Evolutionary conservation across 768 basidiomycete species (phyloP), one percentile per base, ranked within the genome.

Genomic region (Termitomyces sp.): DNA sequence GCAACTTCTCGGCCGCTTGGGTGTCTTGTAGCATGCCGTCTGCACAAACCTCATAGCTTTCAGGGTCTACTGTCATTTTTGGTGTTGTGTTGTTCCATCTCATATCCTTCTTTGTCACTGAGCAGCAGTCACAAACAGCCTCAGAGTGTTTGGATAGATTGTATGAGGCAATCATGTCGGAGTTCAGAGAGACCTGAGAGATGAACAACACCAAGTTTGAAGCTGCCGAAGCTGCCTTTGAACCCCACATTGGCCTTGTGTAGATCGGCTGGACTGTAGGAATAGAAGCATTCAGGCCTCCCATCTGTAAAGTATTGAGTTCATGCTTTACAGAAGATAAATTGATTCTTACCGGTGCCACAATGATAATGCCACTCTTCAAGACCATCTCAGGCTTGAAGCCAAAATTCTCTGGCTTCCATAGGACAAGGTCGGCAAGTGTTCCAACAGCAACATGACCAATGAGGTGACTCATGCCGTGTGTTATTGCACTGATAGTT

Each of bases 211-310:
- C 77, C 0, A 93, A 96, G 73, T 90, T 91, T 52, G 87, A 80
- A 0, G 91, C 89, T 0, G 93, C 96, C 2, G 92, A 86, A 2
- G 78, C 74, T 0, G 93, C 77, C 59, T 89, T 76, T 30, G 87
- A 72, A 14, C 92, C 96, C 95, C 95, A 99, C 97, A 98, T 98
- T 1, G 93, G 93, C 44, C 88, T 84, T 9, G 86, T 84, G 60
- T 84, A 84, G 68, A 87, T 82, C 0, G 97, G 97, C 69, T 98
- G 95, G 0, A 99, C 93, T 1, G 93, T 91, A 13, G 97, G 94
- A 61, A 99, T 98, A 7, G 94, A 95, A 1, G 82, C 97, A 71
- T 98, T 98, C 0, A 95, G 91, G 45, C 98, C 97, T 18, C 97
- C 97, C 87, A 99, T 91, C 91, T 95, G 63, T 8, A 61, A 43